Evolutionary conservation across 305 asterid genomes (phyloP).

Genomic region (Rubia tinctorum): DNA sequence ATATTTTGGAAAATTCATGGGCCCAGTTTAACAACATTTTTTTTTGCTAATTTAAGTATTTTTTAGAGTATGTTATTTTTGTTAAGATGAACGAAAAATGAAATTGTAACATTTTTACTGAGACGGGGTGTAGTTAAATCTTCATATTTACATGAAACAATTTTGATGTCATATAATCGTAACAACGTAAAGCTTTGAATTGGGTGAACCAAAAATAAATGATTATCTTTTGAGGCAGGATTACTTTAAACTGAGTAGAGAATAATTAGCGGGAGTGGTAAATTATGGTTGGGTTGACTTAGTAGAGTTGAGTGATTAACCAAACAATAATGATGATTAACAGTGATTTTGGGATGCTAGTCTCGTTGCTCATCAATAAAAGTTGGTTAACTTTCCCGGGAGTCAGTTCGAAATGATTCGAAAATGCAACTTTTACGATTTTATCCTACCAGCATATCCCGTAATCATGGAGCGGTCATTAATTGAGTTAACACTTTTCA

Average conservation of each 20-base stretch:
- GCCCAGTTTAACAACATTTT: too few species aligned
- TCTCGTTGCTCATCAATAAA: conserved; percentile 4
- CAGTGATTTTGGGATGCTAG: background rate
- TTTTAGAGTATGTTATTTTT: too few species aligned
- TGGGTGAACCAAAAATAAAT: background rate
- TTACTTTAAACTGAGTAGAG: background rate
- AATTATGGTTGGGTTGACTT: background rate
- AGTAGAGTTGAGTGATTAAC: background rate
- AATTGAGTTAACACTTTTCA: background rate
- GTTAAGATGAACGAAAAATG: too few species aligned
- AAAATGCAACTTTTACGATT: background rate
- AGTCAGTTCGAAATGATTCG: conserved; percentile 19
- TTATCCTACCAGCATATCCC: background rate
- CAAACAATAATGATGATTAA: background rate
- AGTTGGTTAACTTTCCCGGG: background rate
- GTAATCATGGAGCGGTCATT: background rate
- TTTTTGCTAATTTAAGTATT: too few species aligned
- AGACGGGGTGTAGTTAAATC: too few species aligned
- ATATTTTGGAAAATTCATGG: too few species aligned
- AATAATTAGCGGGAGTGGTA: background rate
- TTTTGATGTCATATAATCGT: too few species aligned
- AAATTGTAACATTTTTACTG: too few species aligned
- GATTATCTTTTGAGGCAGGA: background rate
- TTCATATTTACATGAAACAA: too few species aligned
- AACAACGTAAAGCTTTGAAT: too few species aligned